phyloP scores from a whole-genome alignment of 2,329 filamentous ascomycete genomes.

The Cytospora piceae region DNA sequence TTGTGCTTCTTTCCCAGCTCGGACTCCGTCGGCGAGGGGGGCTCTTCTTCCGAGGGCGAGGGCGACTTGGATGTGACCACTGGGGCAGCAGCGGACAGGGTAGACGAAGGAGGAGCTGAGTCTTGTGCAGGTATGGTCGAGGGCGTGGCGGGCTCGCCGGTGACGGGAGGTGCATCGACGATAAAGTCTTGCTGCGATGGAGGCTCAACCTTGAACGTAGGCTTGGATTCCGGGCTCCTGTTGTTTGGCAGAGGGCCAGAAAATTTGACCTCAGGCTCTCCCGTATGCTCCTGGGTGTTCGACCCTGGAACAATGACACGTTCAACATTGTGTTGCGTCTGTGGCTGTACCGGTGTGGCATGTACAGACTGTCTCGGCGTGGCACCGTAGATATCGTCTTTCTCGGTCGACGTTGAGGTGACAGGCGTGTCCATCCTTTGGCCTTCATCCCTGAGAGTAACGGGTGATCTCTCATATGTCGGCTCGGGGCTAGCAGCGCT shows the following conservation, averaged over 20 bases:
- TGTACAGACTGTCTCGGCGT: slow-evolving; percentile 34
- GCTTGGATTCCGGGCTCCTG: slow-evolving; percentile 18
- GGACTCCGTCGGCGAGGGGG: slow-evolving; percentile 17
- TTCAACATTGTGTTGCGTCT: slow-evolving; percentile 6
- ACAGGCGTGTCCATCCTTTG: slow-evolving; percentile 22
- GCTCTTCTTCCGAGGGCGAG: slow-evolving; percentile 33
- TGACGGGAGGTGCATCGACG: slow-evolving; percentile 23
- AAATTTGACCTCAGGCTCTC: slow-evolving; percentile 27
- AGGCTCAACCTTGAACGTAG: slow-evolving; percentile 22
- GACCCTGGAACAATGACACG: slow-evolving; percentile 14
- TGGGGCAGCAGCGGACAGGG: not conserved
- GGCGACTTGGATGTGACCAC: slow-evolving; percentile 1
- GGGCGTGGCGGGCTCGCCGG: slow-evolving; percentile 3
- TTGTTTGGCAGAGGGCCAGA: slow-evolving; percentile 26
- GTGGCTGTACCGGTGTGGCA: slow-evolving; percentile 21
- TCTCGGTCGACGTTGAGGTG: slow-evolving; percentile 30
- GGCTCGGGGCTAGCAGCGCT: slow-evolving; percentile 18
- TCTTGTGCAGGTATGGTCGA: slow-evolving; percentile 21
- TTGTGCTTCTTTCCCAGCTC: slow-evolving; percentile 10
- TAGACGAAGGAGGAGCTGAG: slow-evolving; percentile 31
- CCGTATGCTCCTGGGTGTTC: slow-evolving; percentile 10
- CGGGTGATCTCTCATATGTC: slow-evolving; percentile 17
- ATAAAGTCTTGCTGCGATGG: slow-evolving; percentile 15
- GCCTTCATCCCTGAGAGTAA: slow-evolving; percentile 30
- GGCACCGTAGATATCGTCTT: slow-evolving; percentile 43